Conservation (phyloP, 257 asterid genomes). For the Solanum bulbocastanum region DNA sequence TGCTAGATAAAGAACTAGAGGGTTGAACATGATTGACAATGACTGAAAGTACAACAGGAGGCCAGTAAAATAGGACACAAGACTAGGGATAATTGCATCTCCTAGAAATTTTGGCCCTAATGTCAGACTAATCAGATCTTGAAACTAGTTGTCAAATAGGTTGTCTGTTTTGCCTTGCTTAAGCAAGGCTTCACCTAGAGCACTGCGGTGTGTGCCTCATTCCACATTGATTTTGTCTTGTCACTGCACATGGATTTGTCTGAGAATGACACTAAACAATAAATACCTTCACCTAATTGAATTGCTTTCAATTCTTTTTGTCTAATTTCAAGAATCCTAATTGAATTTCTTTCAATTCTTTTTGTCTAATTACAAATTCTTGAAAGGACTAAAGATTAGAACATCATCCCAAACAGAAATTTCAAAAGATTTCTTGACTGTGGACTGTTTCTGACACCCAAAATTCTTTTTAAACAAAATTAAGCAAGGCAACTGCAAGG, state of each 20-base stretch:
- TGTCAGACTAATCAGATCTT: background rate
- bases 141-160: background rate
- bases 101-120: background rate
- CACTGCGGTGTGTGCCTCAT: background rate
- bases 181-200: background rate
- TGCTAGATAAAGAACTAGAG: background rate
- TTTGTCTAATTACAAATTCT: background rate
- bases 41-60: background rate
- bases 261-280: background rate
- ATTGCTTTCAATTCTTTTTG: background rate
- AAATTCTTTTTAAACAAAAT: background rate
- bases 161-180: background rate
- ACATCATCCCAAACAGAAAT: background rate
- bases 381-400: background rate
- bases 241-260: background rate
- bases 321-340: background rate
- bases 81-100: background rate
- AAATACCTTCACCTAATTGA: background rate
- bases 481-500: background rate
- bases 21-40: background rate
- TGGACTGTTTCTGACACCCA: background rate
- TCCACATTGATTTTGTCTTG: background rate
- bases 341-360: background rate
- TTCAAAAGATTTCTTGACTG: background rate
- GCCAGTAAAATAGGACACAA: background rate